These are phyloP conservation scores for Acanthamoeba healyi DNA, from an alignment of 208 protist species.

Conservation along the genomic window DNA sequence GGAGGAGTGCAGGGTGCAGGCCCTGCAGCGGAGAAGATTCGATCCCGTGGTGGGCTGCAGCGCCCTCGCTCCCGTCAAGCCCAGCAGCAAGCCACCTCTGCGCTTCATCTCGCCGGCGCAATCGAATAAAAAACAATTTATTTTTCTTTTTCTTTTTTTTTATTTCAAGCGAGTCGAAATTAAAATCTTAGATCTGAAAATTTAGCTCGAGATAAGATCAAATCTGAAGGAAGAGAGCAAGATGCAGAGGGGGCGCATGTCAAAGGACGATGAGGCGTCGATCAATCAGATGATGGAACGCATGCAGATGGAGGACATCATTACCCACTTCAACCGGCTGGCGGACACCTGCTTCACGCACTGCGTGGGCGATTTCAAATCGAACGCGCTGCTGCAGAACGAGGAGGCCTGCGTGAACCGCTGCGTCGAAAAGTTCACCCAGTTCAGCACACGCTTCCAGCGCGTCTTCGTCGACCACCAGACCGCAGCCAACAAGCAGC, in stretches of 20 bases:
- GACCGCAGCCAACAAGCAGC: slow-evolving; percentile 26
- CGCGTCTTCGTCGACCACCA: slow-evolving; percentile 62
- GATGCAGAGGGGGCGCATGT: slow-evolving; percentile 60
- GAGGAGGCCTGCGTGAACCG: slow-evolving; percentile 59
- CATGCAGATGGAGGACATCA: slow-evolving; percentile 49
- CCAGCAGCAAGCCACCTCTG: background rate
- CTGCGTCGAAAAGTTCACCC: slow-evolving; percentile 66
- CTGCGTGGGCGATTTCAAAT: slow-evolving; percentile 69
- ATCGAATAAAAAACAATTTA: background rate
- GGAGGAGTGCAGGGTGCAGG: background rate
- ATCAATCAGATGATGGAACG: slow-evolving; percentile 69
- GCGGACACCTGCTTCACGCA: slow-evolving; percentile 58
- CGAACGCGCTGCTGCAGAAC: background rate
- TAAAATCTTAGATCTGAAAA: background rate
- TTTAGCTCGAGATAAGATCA: background rate
- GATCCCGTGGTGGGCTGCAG: background rate
- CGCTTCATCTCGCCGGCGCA: too few species aligned
- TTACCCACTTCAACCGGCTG: slow-evolving; percentile 59
- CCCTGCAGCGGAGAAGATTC: background rate
- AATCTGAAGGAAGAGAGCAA: background rate
- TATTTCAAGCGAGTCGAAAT: too few species aligned
- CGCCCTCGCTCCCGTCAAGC: background rate
- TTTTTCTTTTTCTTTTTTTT: too few species aligned
- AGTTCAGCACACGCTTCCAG: slow-evolving; percentile 53
- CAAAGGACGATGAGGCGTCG: slow-evolving; percentile 31